Percentiles rank a stretch among this genome's conserved stretches.
phyloP scores from a whole-genome alignment of 2,329 filamentous ascomycete species.

The Calonectria naviculata region DNA sequence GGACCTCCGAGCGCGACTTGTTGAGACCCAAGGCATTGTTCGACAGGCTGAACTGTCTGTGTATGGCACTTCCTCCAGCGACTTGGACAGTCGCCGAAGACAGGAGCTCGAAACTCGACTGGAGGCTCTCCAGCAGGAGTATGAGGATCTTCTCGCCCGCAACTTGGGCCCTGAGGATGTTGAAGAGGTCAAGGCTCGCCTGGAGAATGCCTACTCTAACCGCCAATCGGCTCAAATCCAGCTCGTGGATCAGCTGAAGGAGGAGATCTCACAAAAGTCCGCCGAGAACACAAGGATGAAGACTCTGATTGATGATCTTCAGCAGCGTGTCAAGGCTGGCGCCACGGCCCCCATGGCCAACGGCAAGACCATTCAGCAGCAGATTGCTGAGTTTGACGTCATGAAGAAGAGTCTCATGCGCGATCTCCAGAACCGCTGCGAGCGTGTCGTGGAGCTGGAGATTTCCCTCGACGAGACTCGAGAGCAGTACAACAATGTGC shows the following conservation, averaged over 20 bases:
- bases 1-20: constrained; percentile 79
- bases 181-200: constrained; percentile 83
- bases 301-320: constrained; percentile 82
- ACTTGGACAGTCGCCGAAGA: constrained; percentile 74
- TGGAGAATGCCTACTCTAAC: constrained; percentile 81
- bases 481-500: constrained; percentile 99
- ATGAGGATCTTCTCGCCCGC: constrained; percentile 83
- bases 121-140: constrained; percentile 80
- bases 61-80: constrained; percentile 74
- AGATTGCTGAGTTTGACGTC: constrained; percentile 97
- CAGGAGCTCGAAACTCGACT: constrained; percentile 83
- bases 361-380: constrained; percentile 94
- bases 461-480: constrained; percentile 97
- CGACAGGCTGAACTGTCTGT: constrained; percentile 91
- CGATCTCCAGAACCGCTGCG: constrained; percentile 97
- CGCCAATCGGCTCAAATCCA: constrained; percentile 80
- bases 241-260: constrained; percentile 80
- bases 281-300: constrained; percentile 87
- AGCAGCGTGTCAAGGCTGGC: constrained; percentile 76
- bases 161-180: constrained; percentile 83
- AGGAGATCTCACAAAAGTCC: constrained; percentile 79
- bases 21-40: constrained; percentile 93
- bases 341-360: constrained; percentile 71
- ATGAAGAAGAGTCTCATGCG: constrained; percentile 99
- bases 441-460: constrained; percentile 97